Conservation (phyloP, 2,329 filamentous ascomycete species). For the Emergomyces africanus region DNA sequence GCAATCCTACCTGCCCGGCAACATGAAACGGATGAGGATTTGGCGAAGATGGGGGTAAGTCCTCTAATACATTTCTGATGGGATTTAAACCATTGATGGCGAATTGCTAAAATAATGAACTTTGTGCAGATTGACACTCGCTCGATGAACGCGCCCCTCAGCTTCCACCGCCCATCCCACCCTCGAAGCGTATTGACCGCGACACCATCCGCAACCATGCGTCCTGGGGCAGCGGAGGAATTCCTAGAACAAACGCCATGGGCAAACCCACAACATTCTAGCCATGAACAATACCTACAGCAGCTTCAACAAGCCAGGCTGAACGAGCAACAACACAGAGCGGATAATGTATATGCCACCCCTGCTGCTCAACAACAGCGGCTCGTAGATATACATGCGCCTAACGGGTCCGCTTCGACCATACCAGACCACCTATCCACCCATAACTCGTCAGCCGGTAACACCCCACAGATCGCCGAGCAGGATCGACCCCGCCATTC, state of each 20-base stretch:
- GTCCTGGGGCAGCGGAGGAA: conserved; percentile 59
- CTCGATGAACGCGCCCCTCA: background rate
- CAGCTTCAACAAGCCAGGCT: conserved; percentile 20
- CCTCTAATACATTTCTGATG: conserved; percentile 2
- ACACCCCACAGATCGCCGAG: conserved; percentile 31
- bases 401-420: conserved; percentile 35
- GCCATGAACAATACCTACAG: conserved; percentile 42
- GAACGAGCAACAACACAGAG: conserved; percentile 23
- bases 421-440: conserved; percentile 32
- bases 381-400: conserved; percentile 29
- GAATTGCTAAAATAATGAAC: conserved; percentile 3
- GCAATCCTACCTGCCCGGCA: conserved; percentile 59
- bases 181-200: conserved; percentile 20
- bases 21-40: conserved; percentile 70
- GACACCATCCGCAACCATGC: conserved; percentile 22
- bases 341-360: conserved; percentile 25
- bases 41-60: conserved; percentile 77
- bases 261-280: conserved; percentile 77
- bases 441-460: conserved; percentile 30
- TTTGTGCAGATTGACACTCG: conserved; percentile 1
- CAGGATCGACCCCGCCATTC: conserved; percentile 14
- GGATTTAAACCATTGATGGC: background rate
- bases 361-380: conserved; percentile 35
- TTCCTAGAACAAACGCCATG: conserved; percentile 83
- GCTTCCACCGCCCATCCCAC: conserved; percentile 11